phyloP scores from a whole-genome alignment of 352 stramenopile genomes.

The Achlya hypogyna region DNA sequence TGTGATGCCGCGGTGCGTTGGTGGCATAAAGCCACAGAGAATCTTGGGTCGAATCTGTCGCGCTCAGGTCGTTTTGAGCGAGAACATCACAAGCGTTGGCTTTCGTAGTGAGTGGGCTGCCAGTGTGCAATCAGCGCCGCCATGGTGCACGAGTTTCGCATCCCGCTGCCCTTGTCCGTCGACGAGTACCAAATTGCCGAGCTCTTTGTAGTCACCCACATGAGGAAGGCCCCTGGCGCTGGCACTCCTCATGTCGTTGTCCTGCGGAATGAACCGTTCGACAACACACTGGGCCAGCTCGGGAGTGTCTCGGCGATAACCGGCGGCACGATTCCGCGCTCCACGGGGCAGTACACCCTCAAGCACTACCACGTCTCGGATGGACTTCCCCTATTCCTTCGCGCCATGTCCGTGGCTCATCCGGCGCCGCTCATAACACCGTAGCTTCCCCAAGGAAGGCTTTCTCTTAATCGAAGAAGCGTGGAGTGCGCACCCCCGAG shows the following conservation, averaged over 20 bases:
- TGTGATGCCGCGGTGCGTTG: too few species aligned
- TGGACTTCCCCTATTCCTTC: background rate
- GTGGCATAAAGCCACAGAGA: too few species aligned
- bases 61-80: too few species aligned
- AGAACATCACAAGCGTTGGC: too few species aligned
- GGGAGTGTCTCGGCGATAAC: conserved; percentile 13
- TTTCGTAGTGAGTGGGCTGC: too few species aligned
- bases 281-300: conserved; percentile 21
- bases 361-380: conserved; percentile 19
- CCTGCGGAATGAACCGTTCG: conserved; percentile 22
- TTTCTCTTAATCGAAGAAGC: conserved; percentile 20
- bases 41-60: too few species aligned
- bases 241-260: conserved; percentile 1
- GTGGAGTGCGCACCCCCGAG: conserved; percentile 21
- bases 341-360: conserved; percentile 22
- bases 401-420: background rate
- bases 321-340: conserved; percentile 11
- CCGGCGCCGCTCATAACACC: background rate
- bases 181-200: conserved; percentile 20
- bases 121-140: too few species aligned
- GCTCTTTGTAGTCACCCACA: conserved; percentile 16
- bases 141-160: conserved; percentile 20
- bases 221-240: background rate
- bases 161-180: conserved; percentile 20
- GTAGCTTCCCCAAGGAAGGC: conserved; percentile 8